Base-by-base conservation (phyloP, 768 basidiomycete species). In the Lepiota brunneoincarnata region DNA sequence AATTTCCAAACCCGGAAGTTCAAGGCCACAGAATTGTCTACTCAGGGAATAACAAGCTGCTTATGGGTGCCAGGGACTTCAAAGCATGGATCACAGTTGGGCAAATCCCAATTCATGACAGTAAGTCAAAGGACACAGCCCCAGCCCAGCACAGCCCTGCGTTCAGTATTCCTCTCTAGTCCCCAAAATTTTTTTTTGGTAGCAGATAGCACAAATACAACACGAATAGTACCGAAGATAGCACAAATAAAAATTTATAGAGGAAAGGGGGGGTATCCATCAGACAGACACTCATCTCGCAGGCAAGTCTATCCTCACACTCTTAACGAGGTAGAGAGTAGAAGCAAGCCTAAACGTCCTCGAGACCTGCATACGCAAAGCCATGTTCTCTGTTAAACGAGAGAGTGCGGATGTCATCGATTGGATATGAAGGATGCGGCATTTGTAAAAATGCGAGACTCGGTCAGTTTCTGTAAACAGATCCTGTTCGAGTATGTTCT, bases 401-500 rank as follows among this genome's bases (percentile, higher is more conserved):
- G 80, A 64, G 78, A 77, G 79, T 74, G 80, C 79, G 62, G 51
- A 71, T 74, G 74, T 85, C 83, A 86, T 86, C 83, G 79, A 80
- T 69, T 80, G 81, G 79, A 84, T 76, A 77, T 81, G 78, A 83
- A 82, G 76, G 72, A 78, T 79, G 79, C 66, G 82, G 82, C 83
- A 85, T 82, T 81, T 77, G 75, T 84, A 83, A 82, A 84, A 81
- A 83, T 85, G 83, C 84, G 79, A 83, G 81, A 85, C 82, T 82
- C 82, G 81, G 83, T 84, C 80, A 83, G 82, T 82, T 81, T 80
- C 83, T 85, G 82, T 84, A 83, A 84, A 85, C 80, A 85, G 83
- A 85, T 84, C 83, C 83, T 85, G 81, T 79, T 81, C 81, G 83
- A 84, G 83, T 85, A 84, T 84, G 82, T 83, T 84, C 83, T 85